Percentiles rank a stretch among this genome's conserved stretches.
These are phyloP conservation scores for Gossypium davidsonii DNA, from an alignment of 441 rosid genomes.

Conservation along the genomic window DNA sequence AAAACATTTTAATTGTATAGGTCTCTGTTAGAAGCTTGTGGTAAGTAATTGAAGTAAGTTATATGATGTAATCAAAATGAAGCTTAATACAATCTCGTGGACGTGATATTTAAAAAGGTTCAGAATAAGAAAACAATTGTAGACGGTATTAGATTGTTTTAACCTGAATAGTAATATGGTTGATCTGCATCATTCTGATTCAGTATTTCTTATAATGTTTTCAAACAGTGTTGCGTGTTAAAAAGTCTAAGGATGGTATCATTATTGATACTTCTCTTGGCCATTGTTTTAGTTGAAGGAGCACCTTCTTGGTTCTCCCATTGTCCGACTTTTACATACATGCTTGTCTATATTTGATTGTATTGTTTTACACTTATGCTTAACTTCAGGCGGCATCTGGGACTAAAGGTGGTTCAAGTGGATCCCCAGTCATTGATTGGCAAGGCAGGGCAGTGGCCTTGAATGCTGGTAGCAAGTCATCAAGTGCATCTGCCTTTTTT, in stretches of 20 bases:
- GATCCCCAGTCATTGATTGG: constrained; percentile 95
- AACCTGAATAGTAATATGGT: neutral
- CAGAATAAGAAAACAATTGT: neutral
- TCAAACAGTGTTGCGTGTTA: neutral
- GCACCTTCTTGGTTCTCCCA: neutral
- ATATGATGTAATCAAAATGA: neutral
- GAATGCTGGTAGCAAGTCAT: constrained; percentile 94
- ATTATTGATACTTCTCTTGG: neutral
- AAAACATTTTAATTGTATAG: neutral
- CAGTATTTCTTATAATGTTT: neutral
- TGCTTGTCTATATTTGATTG: constrained; percentile 6
- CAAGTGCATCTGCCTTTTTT: constrained; percentile 88
- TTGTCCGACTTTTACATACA: constrained; percentile 1
- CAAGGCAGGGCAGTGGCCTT: constrained; percentile 96
- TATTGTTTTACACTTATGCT: constrained; percentile 11
- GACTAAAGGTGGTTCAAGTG: constrained; percentile 98
- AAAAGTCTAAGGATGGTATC: neutral
- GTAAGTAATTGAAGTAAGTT: neutral
- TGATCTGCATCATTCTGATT: neutral
- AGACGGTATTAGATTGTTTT: neutral
- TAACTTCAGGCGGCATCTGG: constrained; percentile 88
- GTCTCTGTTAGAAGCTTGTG: neutral
- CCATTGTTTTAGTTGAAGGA: neutral
- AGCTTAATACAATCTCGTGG: neutral
- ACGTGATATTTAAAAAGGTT: neutral